phyloP scores from a whole-genome alignment of 768 basidiomycete genomes.

The Lentinus tigrinus region DNA sequence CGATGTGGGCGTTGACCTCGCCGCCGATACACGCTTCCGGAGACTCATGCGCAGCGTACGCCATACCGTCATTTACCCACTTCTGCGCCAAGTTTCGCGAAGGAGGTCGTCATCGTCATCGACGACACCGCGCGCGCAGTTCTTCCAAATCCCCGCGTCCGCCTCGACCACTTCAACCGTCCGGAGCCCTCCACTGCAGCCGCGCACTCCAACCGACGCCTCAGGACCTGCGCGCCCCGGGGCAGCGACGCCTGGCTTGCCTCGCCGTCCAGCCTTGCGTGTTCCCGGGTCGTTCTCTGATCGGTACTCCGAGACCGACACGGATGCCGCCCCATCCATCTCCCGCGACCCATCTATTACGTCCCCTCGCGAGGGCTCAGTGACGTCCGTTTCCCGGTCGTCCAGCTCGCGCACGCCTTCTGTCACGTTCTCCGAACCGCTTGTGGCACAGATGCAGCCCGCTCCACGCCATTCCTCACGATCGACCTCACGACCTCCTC shows the following conservation, averaged over 20 bases:
- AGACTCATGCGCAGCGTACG: constrained; percentile 27
- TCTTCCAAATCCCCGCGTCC: constrained; percentile 15
- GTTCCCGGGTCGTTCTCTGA: constrained; percentile 28
- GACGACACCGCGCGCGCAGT: constrained; percentile 19
- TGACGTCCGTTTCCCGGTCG: neutral
- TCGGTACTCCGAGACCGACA: constrained; percentile 21
- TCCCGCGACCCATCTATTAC: constrained; percentile 2
- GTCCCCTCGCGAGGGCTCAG: neutral
- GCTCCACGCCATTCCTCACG: neutral
- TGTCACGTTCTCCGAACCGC: constrained; percentile 12
- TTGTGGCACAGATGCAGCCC: constrained; percentile 1
- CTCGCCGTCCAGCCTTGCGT: constrained; percentile 22
- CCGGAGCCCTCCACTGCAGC: constrained; percentile 11
- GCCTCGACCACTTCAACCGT: constrained; percentile 16
- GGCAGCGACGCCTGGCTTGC: constrained; percentile 4
- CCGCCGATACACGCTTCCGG: constrained; percentile 39
- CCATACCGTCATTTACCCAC: constrained; percentile 19
- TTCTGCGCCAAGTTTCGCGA: constrained; percentile 8
- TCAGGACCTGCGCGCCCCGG: neutral
- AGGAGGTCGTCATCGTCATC: constrained; percentile 4
- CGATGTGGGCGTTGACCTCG: constrained; percentile 48
- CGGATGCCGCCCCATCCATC: neutral
- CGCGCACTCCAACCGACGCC: constrained; percentile 1
- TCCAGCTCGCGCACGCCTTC: constrained; percentile 11
- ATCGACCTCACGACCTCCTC: neutral